Evolutionary conservation across 2,329 filamentous ascomycete genomes (phyloP).

Genomic region (Exophiala lecanii-corni): DNA sequence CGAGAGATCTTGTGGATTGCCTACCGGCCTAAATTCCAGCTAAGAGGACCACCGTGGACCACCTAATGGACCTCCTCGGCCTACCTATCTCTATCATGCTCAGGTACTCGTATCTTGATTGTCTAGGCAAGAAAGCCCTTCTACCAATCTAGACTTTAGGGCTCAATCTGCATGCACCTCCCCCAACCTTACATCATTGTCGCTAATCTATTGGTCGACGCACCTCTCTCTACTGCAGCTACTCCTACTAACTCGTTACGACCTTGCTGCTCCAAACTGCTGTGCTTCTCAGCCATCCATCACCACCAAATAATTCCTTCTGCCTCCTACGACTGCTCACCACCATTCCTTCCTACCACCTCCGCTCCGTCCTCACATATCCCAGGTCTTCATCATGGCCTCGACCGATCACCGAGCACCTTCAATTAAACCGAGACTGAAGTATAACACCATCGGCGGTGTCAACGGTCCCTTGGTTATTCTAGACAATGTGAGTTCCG

Average conservation of each 20-base stretch:
- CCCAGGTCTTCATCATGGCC: constrained; percentile 22
- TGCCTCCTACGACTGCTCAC: constrained; percentile 6
- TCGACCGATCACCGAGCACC: constrained; percentile 44
- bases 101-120: too few relatives aligned
- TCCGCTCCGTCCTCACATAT: background rate
- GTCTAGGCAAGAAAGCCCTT: too few relatives aligned
- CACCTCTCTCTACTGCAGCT: background rate
- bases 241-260: background rate
- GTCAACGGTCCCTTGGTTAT: constrained; percentile 98
- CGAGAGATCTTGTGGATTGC: too few relatives aligned
- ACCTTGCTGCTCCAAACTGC: background rate
- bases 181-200: background rate
- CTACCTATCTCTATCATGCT: too few relatives aligned
- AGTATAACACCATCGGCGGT: constrained; percentile 97
- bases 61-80: too few relatives aligned
- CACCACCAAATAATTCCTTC: constrained; percentile 13
- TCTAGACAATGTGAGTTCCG: constrained; percentile 75
- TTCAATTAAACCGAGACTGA: constrained; percentile 65
- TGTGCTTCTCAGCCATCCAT: constrained; percentile 7
- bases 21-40: too few relatives aligned
- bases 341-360: background rate
- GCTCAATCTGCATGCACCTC: too few relatives aligned
- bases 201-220: background rate
- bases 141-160: too few relatives aligned
- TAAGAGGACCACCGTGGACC: too few relatives aligned